Conservation (phyloP, 768 basidiomycete genomes). For the Phylloporus scabripes region DNA sequence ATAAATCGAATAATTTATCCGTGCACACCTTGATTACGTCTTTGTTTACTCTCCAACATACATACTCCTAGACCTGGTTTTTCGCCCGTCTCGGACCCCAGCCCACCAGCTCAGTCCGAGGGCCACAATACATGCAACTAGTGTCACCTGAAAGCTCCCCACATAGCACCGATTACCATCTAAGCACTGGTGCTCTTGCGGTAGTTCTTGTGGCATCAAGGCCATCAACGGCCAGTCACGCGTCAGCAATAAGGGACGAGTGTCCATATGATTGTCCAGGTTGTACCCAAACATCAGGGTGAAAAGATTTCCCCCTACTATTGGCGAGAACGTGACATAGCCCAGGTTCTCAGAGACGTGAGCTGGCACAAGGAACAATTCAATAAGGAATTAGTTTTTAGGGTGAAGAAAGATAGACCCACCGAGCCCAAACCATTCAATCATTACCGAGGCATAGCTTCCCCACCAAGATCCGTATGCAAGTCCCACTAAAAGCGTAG, state of each 20-base stretch:
- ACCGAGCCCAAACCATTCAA: conserved; percentile 91
- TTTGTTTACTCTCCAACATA: not conserved
- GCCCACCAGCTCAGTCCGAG: conserved; percentile 35
- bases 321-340: conserved; percentile 63
- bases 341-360: conserved; percentile 89
- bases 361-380: conserved; percentile 18
- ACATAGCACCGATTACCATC: conserved; percentile 57
- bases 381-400: conserved; percentile 14
- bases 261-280: conserved; percentile 60
- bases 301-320: conserved; percentile 77
- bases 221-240: not conserved
- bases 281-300: conserved; percentile 77
- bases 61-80: conserved; percentile 1
- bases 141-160: conserved; percentile 47
- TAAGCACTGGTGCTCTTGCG: conserved; percentile 45
- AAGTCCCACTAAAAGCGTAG: conserved; percentile 31
- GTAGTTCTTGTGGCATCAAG: conserved; percentile 11
- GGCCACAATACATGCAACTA: conserved; percentile 31
- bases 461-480: conserved; percentile 75
- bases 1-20: too few species aligned
- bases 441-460: conserved; percentile 61
- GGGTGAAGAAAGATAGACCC: conserved; percentile 27
- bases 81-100: conserved; percentile 30
- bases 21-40: too few species aligned
- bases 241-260: not conserved